These are phyloP conservation scores for Ophiostoma sp. DNA, from an alignment of 2,329 filamentous ascomycete genomes.

Conservation along the genomic window DNA sequence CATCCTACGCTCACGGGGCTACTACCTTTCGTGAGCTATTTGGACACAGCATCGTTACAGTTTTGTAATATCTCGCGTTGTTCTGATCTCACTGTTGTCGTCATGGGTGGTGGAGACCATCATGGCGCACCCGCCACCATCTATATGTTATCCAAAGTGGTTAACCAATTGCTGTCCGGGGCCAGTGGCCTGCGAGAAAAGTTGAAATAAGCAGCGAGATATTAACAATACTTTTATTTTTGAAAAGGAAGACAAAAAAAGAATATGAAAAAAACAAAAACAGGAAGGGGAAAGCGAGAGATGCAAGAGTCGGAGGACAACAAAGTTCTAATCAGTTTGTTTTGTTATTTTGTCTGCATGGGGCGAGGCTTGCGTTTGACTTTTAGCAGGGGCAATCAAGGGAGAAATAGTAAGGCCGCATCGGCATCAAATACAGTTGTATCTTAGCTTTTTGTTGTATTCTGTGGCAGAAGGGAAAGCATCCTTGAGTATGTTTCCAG, in stretches of 20 bases:
- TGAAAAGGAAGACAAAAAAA: slow-evolving; percentile 2
- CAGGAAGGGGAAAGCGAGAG: neutral
- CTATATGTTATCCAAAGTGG: slow-evolving; percentile 1
- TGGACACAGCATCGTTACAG: slow-evolving; percentile 38
- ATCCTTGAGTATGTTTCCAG: neutral
- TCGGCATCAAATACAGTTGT: slow-evolving; percentile 6
- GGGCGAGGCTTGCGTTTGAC: neutral
- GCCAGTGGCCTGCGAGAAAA: neutral
- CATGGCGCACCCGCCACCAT: neutral
- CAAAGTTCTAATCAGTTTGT: slow-evolving; percentile 6
- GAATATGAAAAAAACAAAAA: neutral
- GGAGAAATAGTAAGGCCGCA: slow-evolving; percentile 14
- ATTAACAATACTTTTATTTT: slow-evolving; percentile 11
- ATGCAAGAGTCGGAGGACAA: neutral
- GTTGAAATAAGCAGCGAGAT: slow-evolving; percentile 12
- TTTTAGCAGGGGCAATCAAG: neutral
- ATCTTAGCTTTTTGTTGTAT: slow-evolving; percentile 18
- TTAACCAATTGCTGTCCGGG: neutral
- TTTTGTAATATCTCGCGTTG: slow-evolving; percentile 33
- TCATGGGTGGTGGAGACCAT: neutral
- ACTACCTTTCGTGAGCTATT: slow-evolving; percentile 35
- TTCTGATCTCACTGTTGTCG: slow-evolving; percentile 19
- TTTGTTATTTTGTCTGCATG: slow-evolving; percentile 7
- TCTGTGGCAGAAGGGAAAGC: neutral
- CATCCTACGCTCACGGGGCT: slow-evolving; percentile 38